These are phyloP conservation scores for Globomyces pollinis-pini DNA, from an alignment of 192 early-diverging fungal species.

Conservation along the genomic window DNA sequence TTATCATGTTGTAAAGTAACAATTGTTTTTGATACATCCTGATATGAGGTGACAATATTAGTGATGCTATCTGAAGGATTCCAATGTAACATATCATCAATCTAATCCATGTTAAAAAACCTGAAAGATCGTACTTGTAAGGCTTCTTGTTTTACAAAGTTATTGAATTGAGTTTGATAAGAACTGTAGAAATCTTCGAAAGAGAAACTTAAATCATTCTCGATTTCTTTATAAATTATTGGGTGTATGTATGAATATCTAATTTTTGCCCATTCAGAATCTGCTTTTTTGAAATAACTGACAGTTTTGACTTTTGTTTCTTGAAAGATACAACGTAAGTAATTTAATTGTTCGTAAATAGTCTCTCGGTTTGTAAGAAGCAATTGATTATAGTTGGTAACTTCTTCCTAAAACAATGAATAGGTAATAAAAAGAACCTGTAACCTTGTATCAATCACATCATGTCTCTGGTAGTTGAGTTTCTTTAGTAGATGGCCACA, in stretches of 20 bases:
- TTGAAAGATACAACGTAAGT: not conserved
- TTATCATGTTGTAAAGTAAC: not conserved
- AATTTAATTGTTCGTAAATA: not conserved
- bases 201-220: not conserved
- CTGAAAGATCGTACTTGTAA: too few relatives aligned
- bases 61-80: too few relatives aligned
- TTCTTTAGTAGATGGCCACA: not conserved
- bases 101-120: too few relatives aligned
- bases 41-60: too few relatives aligned
- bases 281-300: not conserved
- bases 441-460: not conserved
- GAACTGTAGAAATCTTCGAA: not conserved
- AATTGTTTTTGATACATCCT: too few relatives aligned
- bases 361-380: slow-evolving; percentile 1
- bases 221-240: not conserved
- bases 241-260: not conserved
- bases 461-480: not conserved
- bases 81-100: too few relatives aligned
- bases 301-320: not conserved
- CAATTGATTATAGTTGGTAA: not conserved
- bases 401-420: not conserved
- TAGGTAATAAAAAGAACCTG: not conserved
- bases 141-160: too few relatives aligned
- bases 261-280: not conserved
- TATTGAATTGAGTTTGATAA: not conserved